Evolutionary conservation across 176 grass and related monocot species (phyloP), one percentile per base, ranked within the genome.

Genomic region (Microstegium vimineum): DNA sequence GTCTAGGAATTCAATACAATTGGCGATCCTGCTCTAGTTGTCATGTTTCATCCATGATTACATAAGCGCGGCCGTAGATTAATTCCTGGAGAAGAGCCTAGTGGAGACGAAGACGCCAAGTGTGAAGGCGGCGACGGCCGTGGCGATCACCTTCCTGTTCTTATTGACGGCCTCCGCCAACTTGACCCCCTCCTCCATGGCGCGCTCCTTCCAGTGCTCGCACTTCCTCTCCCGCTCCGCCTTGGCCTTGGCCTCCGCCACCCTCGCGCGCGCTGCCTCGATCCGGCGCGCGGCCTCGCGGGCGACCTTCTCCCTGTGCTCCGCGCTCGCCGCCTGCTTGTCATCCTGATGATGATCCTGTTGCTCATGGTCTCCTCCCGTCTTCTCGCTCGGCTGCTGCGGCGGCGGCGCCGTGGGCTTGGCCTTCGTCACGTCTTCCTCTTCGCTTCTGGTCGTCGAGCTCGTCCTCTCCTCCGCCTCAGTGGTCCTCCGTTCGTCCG

Each of bases 81-180:
- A 89, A 11, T 34, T 89, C 42, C 66, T 84, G 34, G 28, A 78
- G 77, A 75, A 86, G 72, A 97, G 78, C 74, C 70, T 90, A 1
- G 3, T 52, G n/a, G 76, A 61, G 69, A 86, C 10, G 36, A 89
- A 22, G 57, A 93, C 63, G 46, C 95, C 92, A n/a, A 91, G 62
- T 0, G 90, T 63, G 85, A 98, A 88, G 2, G 86, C 90, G 36
- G 82, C 86, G 63, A 90, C 59, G 25, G 83, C 83, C 46, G 67
- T 67, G 75, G 75, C 71, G 71, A 97, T 87, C 62, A 89, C 71
- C 66, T 84, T 73, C 66, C 78, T 90, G 0, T 86, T 90, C 35
- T 49, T 82, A 0, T 46, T 47, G 13, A 82, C 65, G 7, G 73
- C 18, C n/a, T 82, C 73, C 45, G 83, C 83, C 73, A 70, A 38